These are phyloP conservation scores for Brassica napus DNA, from an alignment of 345 rosid genomes.

Conservation along the genomic window Da-Ae NC_063437.1:3838001-3838500, in stretches of 20 bases:
- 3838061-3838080: slow-evolving; percentile 84
- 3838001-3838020: not conserved
- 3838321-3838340: slow-evolving; percentile 98
- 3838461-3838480: slow-evolving; percentile 7
- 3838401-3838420: slow-evolving; percentile 89
- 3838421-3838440: slow-evolving; percentile 7
- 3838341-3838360: slow-evolving; percentile 99
- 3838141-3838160: slow-evolving; percentile 89
- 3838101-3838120: slow-evolving; percentile 72
- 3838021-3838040: not conserved
- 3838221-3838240: slow-evolving; percentile 88
- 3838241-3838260: slow-evolving; percentile 48
- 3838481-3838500: slow-evolving; percentile 8
- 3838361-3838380: slow-evolving; percentile 91
- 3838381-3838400: slow-evolving; percentile 92
- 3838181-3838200: slow-evolving; percentile 90
- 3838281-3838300: not conserved
- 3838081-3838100: slow-evolving; percentile 94
- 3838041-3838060: slow-evolving; percentile 61
- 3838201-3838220: slow-evolving; percentile 89
- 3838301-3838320: slow-evolving; percentile 32
- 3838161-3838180: slow-evolving; percentile 96
- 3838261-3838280: not conserved
- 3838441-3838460: not conserved
- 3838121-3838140: slow-evolving; percentile 93